Evolutionary conservation across 108 stramenopile genomes (phyloP), one percentile per base, ranked within the genome.

Genomic region (Cyclotella choctawhatcheeana): DNA sequence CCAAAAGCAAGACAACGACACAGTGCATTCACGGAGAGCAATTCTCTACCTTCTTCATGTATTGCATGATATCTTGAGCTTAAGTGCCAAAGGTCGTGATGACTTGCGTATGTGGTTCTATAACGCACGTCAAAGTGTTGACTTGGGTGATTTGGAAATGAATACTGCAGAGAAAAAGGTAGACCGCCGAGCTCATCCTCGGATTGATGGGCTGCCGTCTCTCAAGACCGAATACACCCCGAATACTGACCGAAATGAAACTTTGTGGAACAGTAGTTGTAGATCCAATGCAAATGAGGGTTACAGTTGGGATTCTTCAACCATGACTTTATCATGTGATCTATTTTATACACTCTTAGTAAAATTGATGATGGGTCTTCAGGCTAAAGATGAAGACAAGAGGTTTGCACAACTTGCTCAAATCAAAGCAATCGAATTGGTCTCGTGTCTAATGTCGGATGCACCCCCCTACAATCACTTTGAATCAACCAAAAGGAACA

Each of bases 361-460:
- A 20, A 67, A 51, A 31, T 18, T 73, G 27, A 80, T 80, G 79
- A 72, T 73, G 27, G 79, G 79, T 6, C 32, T 67, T 32, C 2
- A 1, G 37, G 25, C 43, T 68, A 24, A 12, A 1, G 65, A 32
- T 5, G n/a, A 74, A 44, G 43, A 34, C 44, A 14, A 59, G 13
- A 25, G 22, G 40, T 12, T 76, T 4, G 52, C 47, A 29, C 43
- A 69, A 33, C 34, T 31, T 20, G 67, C 58, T 12, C 75, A 68
- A 33, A 30, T 61, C 3, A 76, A 76, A 24, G 64, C 79, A 26
- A 80, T 69, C 21, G 67, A 72, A 22, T 68, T 80, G 44, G 72
- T 73, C 10, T 64, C 30, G 27, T 34, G 44, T 18, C 71, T 73
- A 37, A 73, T 80, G 79, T 80, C 79, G 12, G 79, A 80, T 68